phyloP scores from a whole-genome alignment of 805 yeast genomes.

The Sungouiella thailandica region DNA sequence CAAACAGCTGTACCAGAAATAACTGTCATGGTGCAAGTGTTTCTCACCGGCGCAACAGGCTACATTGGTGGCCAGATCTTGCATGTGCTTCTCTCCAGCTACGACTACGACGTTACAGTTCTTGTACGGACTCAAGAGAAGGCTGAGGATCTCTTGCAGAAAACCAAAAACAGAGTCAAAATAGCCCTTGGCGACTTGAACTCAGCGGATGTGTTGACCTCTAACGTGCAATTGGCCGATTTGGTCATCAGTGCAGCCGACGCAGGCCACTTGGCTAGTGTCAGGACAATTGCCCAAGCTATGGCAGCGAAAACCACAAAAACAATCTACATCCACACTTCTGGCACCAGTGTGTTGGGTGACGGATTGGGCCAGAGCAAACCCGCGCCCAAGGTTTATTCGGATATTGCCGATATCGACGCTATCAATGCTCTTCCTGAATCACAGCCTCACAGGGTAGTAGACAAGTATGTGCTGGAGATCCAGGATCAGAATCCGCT shows the following conservation, averaged over 20 bases:
- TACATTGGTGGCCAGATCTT: constrained; percentile 27
- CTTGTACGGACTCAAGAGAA: constrained; percentile 19
- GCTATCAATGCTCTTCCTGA: constrained; percentile 20
- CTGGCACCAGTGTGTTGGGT: constrained; percentile 31
- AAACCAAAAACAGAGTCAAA: constrained; percentile 13
- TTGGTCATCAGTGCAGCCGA: constrained; percentile 29
- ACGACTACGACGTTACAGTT: constrained; percentile 16
- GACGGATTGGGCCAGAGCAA: constrained; percentile 14
- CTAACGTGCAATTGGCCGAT: constrained; percentile 19
- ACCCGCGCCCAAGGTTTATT: constrained; percentile 17
- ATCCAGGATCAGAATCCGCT: constrained; percentile 25
- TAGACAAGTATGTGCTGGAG: constrained; percentile 24
- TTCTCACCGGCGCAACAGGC: constrained; percentile 32
- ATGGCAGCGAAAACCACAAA: constrained; percentile 7
- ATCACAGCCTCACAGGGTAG: constrained; percentile 28
- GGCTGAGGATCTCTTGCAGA: constrained; percentile 9
- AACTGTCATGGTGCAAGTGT: constrained; percentile 13
- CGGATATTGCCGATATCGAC: constrained; percentile 20
- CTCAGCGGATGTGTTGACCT: constrained; percentile 10
- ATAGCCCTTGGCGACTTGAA: constrained; percentile 22
- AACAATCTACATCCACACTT: constrained; percentile 29
- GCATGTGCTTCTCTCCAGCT: constrained; percentile 16
- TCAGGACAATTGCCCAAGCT: constrained; percentile 17
- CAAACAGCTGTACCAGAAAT: too few relatives aligned
- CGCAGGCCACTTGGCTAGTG: constrained; percentile 23